Conservation (phyloP, 805 yeast species). For the Starmerella bombicola region DNA sequence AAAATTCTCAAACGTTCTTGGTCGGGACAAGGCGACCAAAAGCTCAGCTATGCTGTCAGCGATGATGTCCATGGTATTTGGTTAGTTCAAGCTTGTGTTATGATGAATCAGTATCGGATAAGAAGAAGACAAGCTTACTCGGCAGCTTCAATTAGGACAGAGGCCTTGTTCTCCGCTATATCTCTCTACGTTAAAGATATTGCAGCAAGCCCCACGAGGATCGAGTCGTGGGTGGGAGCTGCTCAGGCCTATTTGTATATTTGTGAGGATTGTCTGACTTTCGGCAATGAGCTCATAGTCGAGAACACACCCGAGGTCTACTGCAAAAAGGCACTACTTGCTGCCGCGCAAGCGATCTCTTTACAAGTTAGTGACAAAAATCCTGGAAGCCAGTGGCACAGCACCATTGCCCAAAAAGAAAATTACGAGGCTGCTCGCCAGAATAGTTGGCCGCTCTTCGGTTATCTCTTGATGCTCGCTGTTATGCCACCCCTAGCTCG, state of each 20-base stretch:
- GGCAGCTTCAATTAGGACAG: slow-evolving; percentile 44
- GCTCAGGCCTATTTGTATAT: slow-evolving; percentile 67
- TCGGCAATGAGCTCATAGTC: slow-evolving; percentile 11
- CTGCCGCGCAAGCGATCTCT: slow-evolving; percentile 13
- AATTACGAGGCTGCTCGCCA: not conserved
- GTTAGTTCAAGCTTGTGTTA: slow-evolving; percentile 53
- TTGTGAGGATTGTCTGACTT: slow-evolving; percentile 66
- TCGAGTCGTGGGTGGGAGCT: slow-evolving; percentile 76
- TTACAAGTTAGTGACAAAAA: slow-evolving; percentile 66
- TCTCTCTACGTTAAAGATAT: slow-evolving; percentile 55
- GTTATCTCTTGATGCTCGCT: slow-evolving; percentile 10
- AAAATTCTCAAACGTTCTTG: slow-evolving; percentile 5
- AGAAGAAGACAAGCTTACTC: slow-evolving; percentile 62
- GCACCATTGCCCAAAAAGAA: slow-evolving; percentile 2
- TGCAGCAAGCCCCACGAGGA: slow-evolving; percentile 48
- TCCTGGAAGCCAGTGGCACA: not conserved
- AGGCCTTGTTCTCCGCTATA: slow-evolving; percentile 67
- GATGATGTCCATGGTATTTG: slow-evolving; percentile 48
- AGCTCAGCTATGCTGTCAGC: slow-evolving; percentile 22
- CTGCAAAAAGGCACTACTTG: slow-evolving; percentile 14
- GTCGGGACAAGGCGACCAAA: slow-evolving; percentile 6
- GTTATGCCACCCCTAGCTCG: slow-evolving; percentile 12
- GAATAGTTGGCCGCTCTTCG: slow-evolving; percentile 4
- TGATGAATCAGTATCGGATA: slow-evolving; percentile 53
- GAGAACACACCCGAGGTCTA: slow-evolving; percentile 8